phyloP scores from a whole-genome alignment of 805 yeast species.

The Clavispora carvajalis region DNA sequence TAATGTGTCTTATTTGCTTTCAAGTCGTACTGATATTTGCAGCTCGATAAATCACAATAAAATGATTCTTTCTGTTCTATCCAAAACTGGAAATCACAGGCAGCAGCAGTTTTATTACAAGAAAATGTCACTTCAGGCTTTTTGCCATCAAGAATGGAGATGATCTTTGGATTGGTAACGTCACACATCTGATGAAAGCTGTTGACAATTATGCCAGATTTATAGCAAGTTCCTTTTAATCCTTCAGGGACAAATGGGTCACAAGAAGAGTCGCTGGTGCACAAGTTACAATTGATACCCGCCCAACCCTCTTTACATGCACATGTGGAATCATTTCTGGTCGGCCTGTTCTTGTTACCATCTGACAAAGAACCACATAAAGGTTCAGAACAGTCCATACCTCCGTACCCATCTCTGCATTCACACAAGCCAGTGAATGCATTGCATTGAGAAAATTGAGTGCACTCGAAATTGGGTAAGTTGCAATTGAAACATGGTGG shows the following conservation, averaged over 20 bases:
- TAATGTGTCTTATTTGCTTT: slow-evolving; percentile 65
- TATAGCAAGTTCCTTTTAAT: slow-evolving; percentile 81
- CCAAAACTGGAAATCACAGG: slow-evolving; percentile 94
- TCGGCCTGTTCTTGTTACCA: slow-evolving; percentile 59
- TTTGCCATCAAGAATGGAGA: slow-evolving; percentile 72
- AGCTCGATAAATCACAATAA: slow-evolving; percentile 75
- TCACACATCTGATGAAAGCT: slow-evolving; percentile 87
- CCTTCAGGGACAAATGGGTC: slow-evolving; percentile 85
- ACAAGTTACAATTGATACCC: slow-evolving; percentile 91
- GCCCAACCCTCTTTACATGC: slow-evolving; percentile 82
- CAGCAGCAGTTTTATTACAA: slow-evolving; percentile 61
- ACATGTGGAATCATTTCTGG: slow-evolving; percentile 54
- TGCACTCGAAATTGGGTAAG: slow-evolving; percentile 83
- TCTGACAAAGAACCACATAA: slow-evolving; percentile 75
- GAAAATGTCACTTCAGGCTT: slow-evolving; percentile 90
- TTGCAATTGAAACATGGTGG: slow-evolving; percentile 96
- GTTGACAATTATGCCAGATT: slow-evolving; percentile 76
- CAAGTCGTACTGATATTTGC: slow-evolving; percentile 65
- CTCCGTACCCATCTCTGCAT: slow-evolving; percentile 90
- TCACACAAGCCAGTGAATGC: slow-evolving; percentile 86
- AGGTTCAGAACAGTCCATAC: slow-evolving; percentile 86
- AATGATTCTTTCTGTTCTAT: slow-evolving; percentile 86
- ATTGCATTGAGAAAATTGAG: slow-evolving; percentile 87
- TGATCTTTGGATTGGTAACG: slow-evolving; percentile 84
- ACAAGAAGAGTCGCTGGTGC: slow-evolving; percentile 69